Conservation (phyloP, 2,329 filamentous ascomycete species). For the Tolypocladium album region DNA sequence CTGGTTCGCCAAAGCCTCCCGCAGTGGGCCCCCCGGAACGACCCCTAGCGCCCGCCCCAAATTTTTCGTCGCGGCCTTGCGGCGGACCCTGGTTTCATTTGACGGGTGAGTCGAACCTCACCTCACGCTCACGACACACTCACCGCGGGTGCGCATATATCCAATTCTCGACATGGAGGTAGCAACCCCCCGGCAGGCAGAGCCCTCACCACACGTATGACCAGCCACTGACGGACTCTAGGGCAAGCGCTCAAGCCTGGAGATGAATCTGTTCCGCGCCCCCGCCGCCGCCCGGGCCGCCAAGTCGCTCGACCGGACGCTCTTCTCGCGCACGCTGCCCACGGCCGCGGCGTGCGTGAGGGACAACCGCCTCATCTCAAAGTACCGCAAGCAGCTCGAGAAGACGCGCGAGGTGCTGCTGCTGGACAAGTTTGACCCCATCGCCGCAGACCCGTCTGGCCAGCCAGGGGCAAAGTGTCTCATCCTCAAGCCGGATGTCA, state of each 20-base stretch:
- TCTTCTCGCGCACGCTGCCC: slow-evolving; percentile 69
- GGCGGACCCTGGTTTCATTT: neutral
- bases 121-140: neutral
- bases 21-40: neutral
- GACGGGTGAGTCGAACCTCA: neutral
- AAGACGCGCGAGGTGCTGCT: slow-evolving; percentile 55
- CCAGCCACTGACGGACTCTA: neutral
- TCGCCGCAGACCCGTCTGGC: slow-evolving; percentile 41
- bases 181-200: neutral
- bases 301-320: slow-evolving; percentile 68
- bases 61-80: slow-evolving; percentile 17
- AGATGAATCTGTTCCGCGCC: slow-evolving; percentile 59
- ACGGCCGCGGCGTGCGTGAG: slow-evolving; percentile 69
- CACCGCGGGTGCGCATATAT: neutral
- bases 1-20: neutral
- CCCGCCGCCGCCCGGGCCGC: slow-evolving; percentile 66
- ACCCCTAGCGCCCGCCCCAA: slow-evolving; percentile 7
- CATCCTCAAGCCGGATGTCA: slow-evolving; percentile 46
- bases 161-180: slow-evolving; percentile 16
- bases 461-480: slow-evolving; percentile 48
- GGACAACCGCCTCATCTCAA: slow-evolving; percentile 64
- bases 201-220: neutral
- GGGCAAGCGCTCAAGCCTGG: slow-evolving; percentile 13
- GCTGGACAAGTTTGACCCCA: slow-evolving; percentile 50
- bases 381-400: slow-evolving; percentile 55